phyloP scores from a whole-genome alignment of 768 basidiomycete genomes.

The Mycena venus region DNA sequence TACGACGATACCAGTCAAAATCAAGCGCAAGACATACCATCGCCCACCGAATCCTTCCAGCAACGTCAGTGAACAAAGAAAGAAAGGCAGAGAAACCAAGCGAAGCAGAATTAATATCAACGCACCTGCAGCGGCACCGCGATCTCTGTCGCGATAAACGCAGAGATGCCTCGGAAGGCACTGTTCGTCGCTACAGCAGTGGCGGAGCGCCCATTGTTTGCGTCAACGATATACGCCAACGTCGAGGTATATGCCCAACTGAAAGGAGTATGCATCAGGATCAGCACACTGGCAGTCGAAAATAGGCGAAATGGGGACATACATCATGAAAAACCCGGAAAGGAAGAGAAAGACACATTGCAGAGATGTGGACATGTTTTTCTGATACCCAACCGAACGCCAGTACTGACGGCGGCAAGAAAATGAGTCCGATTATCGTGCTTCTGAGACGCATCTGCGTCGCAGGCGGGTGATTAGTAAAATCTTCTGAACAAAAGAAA shows the following conservation, averaged over 20 bases:
- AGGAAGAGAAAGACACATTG: conserved; percentile 79
- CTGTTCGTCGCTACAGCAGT: conserved; percentile 84
- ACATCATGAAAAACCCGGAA: conserved; percentile 84
- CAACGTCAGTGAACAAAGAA: neutral
- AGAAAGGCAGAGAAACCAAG: neutral
- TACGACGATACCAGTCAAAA: neutral
- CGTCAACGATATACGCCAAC: conserved; percentile 89
- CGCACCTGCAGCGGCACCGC: conserved; percentile 80
- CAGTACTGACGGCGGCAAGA: conserved; percentile 72
- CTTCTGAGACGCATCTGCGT: conserved; percentile 80
- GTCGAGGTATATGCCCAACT: conserved; percentile 73
- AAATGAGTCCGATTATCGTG: conserved; percentile 66
- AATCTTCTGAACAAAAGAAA: neutral
- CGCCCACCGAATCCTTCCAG: conserved; percentile 73
- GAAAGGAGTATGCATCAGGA: neutral
- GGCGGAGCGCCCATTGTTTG: conserved; percentile 85
- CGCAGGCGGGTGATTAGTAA: neutral
- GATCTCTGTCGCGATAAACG: conserved; percentile 78
- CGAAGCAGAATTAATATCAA: neutral
- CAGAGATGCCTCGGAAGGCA: conserved; percentile 77
- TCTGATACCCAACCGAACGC: conserved; percentile 84
- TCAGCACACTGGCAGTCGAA: neutral
- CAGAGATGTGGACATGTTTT: conserved; percentile 73
- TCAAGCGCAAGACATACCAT: conserved; percentile 61
- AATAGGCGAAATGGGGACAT: conserved; percentile 37